phyloP scores from a whole-genome alignment of 495 filamentous ascomycete species.

The Halenospora varia region DNA sequence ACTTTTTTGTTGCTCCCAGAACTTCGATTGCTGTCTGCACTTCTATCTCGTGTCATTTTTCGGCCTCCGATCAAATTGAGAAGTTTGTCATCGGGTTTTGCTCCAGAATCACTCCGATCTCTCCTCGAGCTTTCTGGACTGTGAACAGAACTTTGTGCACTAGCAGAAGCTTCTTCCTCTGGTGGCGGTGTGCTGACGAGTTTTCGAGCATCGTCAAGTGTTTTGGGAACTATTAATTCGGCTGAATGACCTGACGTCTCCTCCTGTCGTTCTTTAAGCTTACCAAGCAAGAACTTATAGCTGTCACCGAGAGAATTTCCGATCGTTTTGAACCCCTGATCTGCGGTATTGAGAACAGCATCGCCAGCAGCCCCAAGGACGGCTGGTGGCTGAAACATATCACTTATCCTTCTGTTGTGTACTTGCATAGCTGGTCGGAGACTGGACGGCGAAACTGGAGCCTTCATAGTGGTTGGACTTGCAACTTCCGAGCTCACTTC shows the following conservation, averaged over 20 bases:
- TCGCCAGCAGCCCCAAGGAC: slow-evolving; percentile 80
- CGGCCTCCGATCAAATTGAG: slow-evolving; percentile 60
- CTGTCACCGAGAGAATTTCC: slow-evolving; percentile 81
- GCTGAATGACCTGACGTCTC: slow-evolving; percentile 31
- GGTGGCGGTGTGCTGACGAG: slow-evolving; percentile 69
- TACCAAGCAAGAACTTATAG: slow-evolving; percentile 90
- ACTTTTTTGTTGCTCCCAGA: slow-evolving; percentile 52
- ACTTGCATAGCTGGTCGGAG: slow-evolving; percentile 38
- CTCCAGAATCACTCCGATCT: slow-evolving; percentile 17
- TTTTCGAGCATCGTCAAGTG: slow-evolving; percentile 85
- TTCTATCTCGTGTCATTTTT: slow-evolving; percentile 61
- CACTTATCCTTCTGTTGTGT: slow-evolving; percentile 63
- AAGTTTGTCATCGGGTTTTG: slow-evolving; percentile 49
- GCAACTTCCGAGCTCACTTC: slow-evolving; percentile 14
- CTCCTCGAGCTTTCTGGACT: slow-evolving; percentile 34
- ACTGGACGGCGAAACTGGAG: slow-evolving; percentile 33
- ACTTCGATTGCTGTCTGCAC: slow-evolving; percentile 70
- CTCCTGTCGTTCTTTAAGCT: slow-evolving; percentile 67
- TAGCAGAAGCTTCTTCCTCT: slow-evolving; percentile 47
- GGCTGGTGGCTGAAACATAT: slow-evolving; percentile 77
- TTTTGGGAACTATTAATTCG: slow-evolving; percentile 67
- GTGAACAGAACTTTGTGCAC: slow-evolving; percentile 42
- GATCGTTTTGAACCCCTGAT: slow-evolving; percentile 87
- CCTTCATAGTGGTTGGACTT: slow-evolving; percentile 30
- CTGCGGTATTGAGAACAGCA: slow-evolving; percentile 78